Evolutionary conservation across 2,329 filamentous ascomycete genomes (phyloP).

Genomic region (Verticillium dahliae): DNA sequence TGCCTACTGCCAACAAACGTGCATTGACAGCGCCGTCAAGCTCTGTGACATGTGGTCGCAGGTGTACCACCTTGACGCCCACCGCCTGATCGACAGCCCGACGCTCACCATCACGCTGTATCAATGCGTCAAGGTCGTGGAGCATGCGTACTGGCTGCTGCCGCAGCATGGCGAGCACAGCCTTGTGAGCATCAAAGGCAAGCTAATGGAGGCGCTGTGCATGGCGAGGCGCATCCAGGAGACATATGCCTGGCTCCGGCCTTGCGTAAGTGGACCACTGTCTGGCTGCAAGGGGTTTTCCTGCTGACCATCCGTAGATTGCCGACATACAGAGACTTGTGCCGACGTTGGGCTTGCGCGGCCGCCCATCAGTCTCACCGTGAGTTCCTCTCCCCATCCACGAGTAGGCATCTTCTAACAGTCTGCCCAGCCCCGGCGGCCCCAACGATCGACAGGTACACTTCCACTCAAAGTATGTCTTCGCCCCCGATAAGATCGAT

Average conservation of each 20-base stretch:
- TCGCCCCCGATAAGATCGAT: neutral
- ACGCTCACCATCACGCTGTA: neutral
- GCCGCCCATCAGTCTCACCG: neutral
- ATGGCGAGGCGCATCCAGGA: neutral
- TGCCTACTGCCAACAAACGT: slow-evolving; percentile 4
- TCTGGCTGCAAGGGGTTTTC: neutral
- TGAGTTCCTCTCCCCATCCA: neutral
- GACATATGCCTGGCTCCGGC: neutral
- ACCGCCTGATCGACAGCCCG: neutral
- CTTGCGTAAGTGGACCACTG: neutral
- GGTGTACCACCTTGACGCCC: neutral
- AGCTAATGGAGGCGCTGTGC: neutral
- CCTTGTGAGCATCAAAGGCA: neutral
- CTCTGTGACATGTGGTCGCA: neutral
- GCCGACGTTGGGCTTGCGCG: neutral
- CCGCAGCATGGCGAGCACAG: neutral
- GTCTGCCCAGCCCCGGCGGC: neutral
- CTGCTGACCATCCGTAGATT: neutral
- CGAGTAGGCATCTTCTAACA: neutral
- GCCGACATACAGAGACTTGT: neutral
- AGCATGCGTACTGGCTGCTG: neutral
- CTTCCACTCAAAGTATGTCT: neutral
- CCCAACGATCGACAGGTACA: neutral
- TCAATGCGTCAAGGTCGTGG: neutral
- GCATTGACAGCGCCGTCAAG: neutral